Percentiles rank a stretch among this genome's conserved stretches.
Conservation (phyloP, 495 filamentous ascomycete species). For the Daldinia childiae region DNA sequence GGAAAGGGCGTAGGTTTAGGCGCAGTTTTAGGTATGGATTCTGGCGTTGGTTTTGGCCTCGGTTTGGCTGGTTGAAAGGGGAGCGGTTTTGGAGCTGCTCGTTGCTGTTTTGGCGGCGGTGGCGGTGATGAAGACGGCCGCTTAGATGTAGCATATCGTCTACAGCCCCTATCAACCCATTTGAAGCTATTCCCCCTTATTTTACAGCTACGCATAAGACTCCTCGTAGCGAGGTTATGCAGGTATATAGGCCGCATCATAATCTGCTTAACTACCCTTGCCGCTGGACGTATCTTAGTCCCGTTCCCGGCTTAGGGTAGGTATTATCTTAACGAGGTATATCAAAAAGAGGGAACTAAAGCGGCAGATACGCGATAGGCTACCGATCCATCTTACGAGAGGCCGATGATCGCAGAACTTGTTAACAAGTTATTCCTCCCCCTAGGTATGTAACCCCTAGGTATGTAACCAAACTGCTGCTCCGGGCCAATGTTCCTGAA, state of each 20-base stretch:
- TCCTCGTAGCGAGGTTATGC: conserved; percentile 16
- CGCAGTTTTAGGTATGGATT: conserved; percentile 4
- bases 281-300: not conserved
- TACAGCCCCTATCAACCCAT: conserved; percentile 14
- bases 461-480: no score
- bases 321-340: not conserved
- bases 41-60: not conserved
- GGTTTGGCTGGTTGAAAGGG: conserved; percentile 18
- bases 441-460: no score
- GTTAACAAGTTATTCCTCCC: no score
- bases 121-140: not conserved
- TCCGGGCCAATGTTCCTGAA: conserved; percentile 19
- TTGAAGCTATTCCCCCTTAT: conserved; percentile 31
- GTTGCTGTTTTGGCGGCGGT: conserved; percentile 2
- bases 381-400: conserved; percentile 35
- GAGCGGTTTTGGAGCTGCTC: conserved; percentile 18
- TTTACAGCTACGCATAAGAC: conserved; percentile 14
- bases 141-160: conserved; percentile 23
- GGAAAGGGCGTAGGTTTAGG: not conserved
- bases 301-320: not conserved
- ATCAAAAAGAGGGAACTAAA: conserved; percentile 2
- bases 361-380: conserved; percentile 15
- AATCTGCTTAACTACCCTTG: conserved; percentile 19
- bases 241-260: conserved; percentile 34
- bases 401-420: conserved; percentile 8